These are phyloP conservation scores for Adenanthera pavonina DNA, from an alignment of 306 rosid genomes.

Conservation along the genomic window DNA sequence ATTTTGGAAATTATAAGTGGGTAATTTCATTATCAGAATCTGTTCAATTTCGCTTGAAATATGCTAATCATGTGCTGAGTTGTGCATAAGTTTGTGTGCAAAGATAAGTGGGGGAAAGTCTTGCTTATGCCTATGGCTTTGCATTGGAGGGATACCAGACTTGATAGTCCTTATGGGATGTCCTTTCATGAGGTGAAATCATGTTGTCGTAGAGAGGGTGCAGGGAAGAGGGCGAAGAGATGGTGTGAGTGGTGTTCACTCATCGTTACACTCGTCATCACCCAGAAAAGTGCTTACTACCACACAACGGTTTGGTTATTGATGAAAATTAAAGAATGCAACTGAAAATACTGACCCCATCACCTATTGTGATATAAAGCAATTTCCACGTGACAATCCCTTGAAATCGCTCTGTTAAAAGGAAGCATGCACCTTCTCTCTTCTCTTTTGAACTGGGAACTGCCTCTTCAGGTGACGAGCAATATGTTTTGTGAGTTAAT, in stretches of 20 bases:
- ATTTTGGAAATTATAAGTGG: neutral
- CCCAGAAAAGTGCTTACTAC: too few relatives aligned
- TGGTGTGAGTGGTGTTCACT: too few relatives aligned
- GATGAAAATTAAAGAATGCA: slow-evolving; percentile 32
- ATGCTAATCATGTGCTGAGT: neutral
- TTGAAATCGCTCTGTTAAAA: neutral
- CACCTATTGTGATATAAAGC: slow-evolving; percentile 25
- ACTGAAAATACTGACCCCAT: slow-evolving; percentile 44
- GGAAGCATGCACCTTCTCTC: neutral
- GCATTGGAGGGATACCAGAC: too few relatives aligned
- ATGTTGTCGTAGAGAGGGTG: too few relatives aligned
- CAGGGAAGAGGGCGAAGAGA: too few relatives aligned
- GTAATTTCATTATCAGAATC: neutral
- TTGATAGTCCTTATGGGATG: too few relatives aligned
- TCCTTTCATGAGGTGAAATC: too few relatives aligned
- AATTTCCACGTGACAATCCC: neutral
- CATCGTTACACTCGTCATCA: too few relatives aligned
- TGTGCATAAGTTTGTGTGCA: neutral
- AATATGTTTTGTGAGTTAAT: too few relatives aligned
- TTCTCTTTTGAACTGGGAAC: slow-evolving; percentile 22
- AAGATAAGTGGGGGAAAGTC: neutral
- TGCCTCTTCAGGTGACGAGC: slow-evolving; percentile 42
- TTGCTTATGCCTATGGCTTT: neutral
- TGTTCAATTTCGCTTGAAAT: neutral
- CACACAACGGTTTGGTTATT: neutral